These are phyloP conservation scores for Friedmanniomyces simplex DNA, from an alignment of 495 filamentous ascomycete species.

Conservation along the genomic window DNA sequence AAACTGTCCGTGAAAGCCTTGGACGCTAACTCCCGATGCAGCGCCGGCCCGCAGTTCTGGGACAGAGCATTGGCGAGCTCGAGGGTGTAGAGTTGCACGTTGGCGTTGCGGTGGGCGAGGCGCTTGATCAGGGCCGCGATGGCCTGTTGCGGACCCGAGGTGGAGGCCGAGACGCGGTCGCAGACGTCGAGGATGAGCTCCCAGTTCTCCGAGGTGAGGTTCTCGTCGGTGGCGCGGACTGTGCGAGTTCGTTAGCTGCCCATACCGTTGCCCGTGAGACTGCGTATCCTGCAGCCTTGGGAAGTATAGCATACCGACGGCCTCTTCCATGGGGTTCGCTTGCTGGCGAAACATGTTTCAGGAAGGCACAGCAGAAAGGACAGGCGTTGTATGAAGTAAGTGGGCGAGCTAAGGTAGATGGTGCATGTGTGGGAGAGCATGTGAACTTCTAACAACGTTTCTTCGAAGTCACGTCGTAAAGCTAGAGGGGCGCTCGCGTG, in stretches of 20 bases:
- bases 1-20: conserved; percentile 94
- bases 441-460: no score
- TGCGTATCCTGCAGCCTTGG: neutral
- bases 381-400: neutral
- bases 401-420: neutral
- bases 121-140: conserved; percentile 92
- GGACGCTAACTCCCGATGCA: conserved; percentile 88
- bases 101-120: conserved; percentile 92
- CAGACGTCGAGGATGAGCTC: conserved; percentile 97
- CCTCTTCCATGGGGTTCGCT: conserved; percentile 71
- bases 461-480: no score
- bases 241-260: neutral
- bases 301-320: conserved; percentile 53
- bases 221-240: conserved; percentile 99
- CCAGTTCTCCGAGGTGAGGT: conserved; percentile 96
- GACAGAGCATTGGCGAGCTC: conserved; percentile 93
- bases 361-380: neutral
- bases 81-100: conserved; percentile 97
- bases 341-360: conserved; percentile 65
- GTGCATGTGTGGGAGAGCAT: no score
- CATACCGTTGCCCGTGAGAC: neutral
- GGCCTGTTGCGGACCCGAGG: conserved; percentile 76
- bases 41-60: conserved; percentile 84
- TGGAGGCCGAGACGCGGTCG: conserved; percentile 67
- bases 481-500: no score